Evolutionary conservation across 192 early-diverging fungal species (phyloP), one percentile per base, ranked within the genome.

Genomic region (Borealophlyctis nickersoniae): DNA sequence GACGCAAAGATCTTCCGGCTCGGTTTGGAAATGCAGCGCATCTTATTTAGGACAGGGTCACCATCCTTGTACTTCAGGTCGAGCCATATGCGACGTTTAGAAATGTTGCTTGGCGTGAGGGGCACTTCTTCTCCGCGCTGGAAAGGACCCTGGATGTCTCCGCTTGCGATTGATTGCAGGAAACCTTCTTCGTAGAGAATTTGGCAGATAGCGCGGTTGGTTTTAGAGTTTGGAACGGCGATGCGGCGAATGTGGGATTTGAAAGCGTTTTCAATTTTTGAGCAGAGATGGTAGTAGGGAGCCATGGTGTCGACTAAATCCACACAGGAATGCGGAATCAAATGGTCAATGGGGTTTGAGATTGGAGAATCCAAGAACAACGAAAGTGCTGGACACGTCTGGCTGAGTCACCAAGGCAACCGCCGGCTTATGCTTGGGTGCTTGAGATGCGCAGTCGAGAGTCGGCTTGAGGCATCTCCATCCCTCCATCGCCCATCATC

Each of bases 141-240:
- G 60, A 60, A 77, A 23, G 93, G 93, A 16, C 86, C 86, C 30
- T 83, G 52, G 63, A 87, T 83, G 58, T 92, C 89, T 35, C 96
- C 96, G 26, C 86, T 79, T 29, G 74, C 77, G 32, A 97, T 85
- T 4, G 86, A 76, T 13, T 89, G 79, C 30, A 98, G 77, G 72
- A 98, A 92, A 9, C 96, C 96, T 73, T 97, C 91, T 59, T 86
- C 81, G 78, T 92, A 94, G 26, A 98, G 87, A 39, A 97, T 90
- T 19, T 87, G 87, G 55, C 82, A 76, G 7, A 98, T 88, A 1
- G 91, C 83, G 7, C 87, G 70, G 79, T 96, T 96, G 75, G 90
- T 86, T 49, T 92, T 92, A 36, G 88, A 88, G 65, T 92, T 85
- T 4, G 94, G 94, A 39, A 98, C 86, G 29, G 91, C 91, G 58